A percentile compares a stretch with the other conserved stretches of the same genome.
These are phyloP conservation scores for Emmonsia crescens DNA, from an alignment of 2,329 filamentous ascomycete genomes.

Conservation along the genomic window DNA sequence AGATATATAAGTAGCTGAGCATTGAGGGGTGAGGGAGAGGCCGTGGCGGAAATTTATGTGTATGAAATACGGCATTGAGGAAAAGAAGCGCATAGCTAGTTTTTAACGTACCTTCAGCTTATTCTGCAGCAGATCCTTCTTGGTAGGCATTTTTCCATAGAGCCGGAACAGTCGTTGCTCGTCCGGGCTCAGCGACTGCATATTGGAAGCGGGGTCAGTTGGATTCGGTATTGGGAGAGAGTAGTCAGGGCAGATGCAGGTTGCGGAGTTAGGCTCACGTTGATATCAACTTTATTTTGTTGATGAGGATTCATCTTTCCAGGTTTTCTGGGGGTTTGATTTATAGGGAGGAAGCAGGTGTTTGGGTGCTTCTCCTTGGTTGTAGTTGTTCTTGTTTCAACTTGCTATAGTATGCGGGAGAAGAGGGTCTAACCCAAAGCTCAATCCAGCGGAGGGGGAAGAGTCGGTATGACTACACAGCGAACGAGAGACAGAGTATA, in stretches of 20 bases:
- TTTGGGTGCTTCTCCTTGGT: background rate
- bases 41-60: background rate
- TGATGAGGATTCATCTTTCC: slow-evolving; percentile 81
- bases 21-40: background rate
- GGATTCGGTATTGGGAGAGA: background rate
- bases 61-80: background rate
- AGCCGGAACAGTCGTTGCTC: slow-evolving; percentile 94
- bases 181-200: slow-evolving; percentile 77
- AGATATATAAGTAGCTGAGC: background rate
- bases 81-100: background rate
- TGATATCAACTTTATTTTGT: slow-evolving; percentile 97
- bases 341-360: background rate
- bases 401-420: background rate
- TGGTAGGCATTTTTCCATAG: slow-evolving; percentile 94
- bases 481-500: background rate
- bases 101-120: slow-evolving; percentile 63
- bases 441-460: background rate
- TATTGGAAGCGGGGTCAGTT: slow-evolving; percentile 8
- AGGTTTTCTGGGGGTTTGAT: slow-evolving; percentile 4
- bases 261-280: slow-evolving; percentile 50
- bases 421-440: background rate
- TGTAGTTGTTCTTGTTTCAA: background rate
- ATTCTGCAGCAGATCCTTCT: slow-evolving; percentile 93
- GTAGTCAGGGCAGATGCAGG: background rate
- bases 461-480: background rate